These are phyloP conservation scores for Cyberlindnera mycetangii DNA, from an alignment of 805 yeast genomes.

Conservation along the genomic window DNA sequence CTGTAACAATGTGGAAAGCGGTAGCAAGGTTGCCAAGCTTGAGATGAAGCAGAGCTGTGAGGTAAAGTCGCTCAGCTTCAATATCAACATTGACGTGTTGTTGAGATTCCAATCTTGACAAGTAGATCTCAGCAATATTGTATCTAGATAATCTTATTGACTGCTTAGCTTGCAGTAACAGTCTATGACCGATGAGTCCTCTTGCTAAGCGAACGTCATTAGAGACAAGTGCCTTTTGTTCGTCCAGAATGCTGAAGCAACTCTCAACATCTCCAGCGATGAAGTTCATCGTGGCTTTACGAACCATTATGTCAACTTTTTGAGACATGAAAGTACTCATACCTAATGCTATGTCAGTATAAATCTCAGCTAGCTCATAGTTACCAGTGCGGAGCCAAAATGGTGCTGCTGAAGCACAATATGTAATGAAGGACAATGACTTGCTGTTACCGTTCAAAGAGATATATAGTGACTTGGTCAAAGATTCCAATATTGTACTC, in stretches of 20 bases:
- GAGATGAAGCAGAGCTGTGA: conserved; percentile 24
- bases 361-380: conserved; percentile 42
- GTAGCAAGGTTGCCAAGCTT: conserved; percentile 22
- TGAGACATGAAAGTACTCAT: conserved; percentile 39
- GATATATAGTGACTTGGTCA: conserved; percentile 53
- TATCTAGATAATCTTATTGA: conserved; percentile 28
- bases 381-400: conserved; percentile 54
- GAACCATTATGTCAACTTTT: conserved; percentile 35
- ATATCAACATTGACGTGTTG: conserved; percentile 27
- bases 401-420: conserved; percentile 43
- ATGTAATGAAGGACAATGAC: conserved; percentile 36
- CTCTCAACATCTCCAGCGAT: conserved; percentile 39
- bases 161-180: conserved; percentile 37
- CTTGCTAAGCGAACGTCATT: conserved; percentile 33
- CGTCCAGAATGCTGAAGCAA: conserved; percentile 36
- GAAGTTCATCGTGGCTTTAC: conserved; percentile 38
- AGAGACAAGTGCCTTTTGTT: conserved; percentile 25
- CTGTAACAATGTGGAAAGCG: conserved; percentile 24
- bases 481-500: conserved; percentile 47
- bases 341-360: conserved; percentile 44
- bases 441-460: conserved; percentile 45
- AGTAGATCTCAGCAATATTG: conserved; percentile 25
- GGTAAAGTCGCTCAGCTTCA: conserved; percentile 29
- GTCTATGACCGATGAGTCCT: conserved; percentile 38
- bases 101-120: conserved; percentile 24